phyloP scores from a whole-genome alignment of 371 early-diverging fungal genomes.

The Apophysomyces elegans region DNA sequence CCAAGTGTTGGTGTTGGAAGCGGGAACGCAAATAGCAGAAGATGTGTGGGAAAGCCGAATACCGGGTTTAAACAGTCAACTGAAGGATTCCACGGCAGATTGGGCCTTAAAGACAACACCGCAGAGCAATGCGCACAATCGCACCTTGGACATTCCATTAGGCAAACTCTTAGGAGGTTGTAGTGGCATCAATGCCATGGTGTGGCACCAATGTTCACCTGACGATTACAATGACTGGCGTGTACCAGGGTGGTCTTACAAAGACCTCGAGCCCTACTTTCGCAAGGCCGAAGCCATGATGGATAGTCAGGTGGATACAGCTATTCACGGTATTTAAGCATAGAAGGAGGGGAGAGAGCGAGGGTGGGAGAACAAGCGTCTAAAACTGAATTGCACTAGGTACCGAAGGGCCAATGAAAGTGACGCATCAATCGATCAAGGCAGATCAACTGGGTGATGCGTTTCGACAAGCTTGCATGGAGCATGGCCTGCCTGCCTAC shows the following conservation, averaged over 20 bases:
- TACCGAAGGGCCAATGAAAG: slow-evolving; percentile 25
- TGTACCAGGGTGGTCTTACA: slow-evolving; percentile 22
- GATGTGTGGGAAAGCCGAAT: slow-evolving; percentile 16
- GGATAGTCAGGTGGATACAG: neutral
- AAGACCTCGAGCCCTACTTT: slow-evolving; percentile 25
- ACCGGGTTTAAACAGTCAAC: slow-evolving; percentile 22
- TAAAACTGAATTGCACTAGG: neutral
- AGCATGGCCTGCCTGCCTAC: slow-evolving; percentile 21
- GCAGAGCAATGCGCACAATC: slow-evolving; percentile 19
- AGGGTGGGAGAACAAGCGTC: too few species aligned
- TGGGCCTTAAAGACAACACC: slow-evolving; percentile 22
- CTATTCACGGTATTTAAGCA: slow-evolving; percentile 17
- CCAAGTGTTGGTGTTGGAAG: slow-evolving; percentile 27
- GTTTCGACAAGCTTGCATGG: slow-evolving; percentile 28
- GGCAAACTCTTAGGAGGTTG: slow-evolving; percentile 47
- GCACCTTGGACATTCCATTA: slow-evolving; percentile 29
- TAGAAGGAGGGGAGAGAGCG: too few species aligned
- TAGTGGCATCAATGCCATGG: slow-evolving; percentile 42
- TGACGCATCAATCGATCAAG: slow-evolving; percentile 11
- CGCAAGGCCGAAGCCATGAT: slow-evolving; percentile 28
- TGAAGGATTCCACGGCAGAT: slow-evolving; percentile 24
- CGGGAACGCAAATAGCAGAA: slow-evolving; percentile 21
- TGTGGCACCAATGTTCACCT: slow-evolving; percentile 40
- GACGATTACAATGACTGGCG: slow-evolving; percentile 32
- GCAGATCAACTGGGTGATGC: slow-evolving; percentile 5